Conservation (phyloP, 148 eudicot species). For the Amaranthus cruentus region DNA sequence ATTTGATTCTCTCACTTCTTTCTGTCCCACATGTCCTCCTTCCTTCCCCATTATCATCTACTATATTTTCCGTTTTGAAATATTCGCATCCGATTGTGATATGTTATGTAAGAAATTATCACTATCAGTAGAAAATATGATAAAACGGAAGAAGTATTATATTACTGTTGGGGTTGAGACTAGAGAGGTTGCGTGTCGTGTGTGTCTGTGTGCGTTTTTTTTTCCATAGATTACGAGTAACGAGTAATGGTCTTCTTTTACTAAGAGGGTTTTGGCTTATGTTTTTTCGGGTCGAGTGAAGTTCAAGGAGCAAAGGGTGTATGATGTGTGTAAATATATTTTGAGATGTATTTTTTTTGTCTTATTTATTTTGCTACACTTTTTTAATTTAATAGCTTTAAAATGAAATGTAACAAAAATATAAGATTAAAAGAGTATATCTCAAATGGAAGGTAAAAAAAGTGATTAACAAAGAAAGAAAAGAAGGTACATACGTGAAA, state of each 20-base stretch:
- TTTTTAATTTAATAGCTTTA: too few relatives aligned
- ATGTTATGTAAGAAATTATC: background rate
- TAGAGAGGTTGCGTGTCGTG: background rate
- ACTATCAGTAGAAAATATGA: background rate
- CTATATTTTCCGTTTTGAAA: background rate
- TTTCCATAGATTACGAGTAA: background rate
- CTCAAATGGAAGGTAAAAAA: background rate
- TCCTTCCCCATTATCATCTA: background rate
- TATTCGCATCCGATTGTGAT: background rate
- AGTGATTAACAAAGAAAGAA: background rate
- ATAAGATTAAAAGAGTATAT: background rate
- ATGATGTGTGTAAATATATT: slow-evolving; percentile 1
- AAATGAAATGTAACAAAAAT: background rate
- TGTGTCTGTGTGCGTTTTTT: slow-evolving; percentile 3
- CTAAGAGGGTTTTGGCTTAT: too few relatives aligned
- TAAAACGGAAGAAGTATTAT: too few relatives aligned
- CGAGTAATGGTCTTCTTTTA: background rate
- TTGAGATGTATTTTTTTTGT: background rate
- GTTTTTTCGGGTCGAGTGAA: background rate
- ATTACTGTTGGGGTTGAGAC: background rate
- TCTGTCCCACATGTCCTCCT: slow-evolving; percentile 15
- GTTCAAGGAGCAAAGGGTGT: background rate
- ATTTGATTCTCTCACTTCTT: slow-evolving; percentile 36
- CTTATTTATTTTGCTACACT: too few relatives aligned
- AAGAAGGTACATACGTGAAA: too few relatives aligned